These are phyloP conservation scores for Lactarius quietus DNA, from an alignment of 768 basidiomycete species.

Conservation along the genomic window DNA sequence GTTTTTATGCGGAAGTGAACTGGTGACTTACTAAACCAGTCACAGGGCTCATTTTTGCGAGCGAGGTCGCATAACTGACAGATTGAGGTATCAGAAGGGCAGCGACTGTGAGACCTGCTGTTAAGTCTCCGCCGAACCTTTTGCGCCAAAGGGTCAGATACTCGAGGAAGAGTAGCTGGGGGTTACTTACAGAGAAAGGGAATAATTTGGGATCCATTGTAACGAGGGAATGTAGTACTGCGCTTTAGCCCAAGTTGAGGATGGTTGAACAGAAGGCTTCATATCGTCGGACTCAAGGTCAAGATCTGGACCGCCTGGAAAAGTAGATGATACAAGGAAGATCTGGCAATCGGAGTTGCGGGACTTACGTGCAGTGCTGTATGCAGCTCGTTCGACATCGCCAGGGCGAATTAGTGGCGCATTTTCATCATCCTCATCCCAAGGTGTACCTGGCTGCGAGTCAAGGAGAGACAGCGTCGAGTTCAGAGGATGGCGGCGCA, in stretches of 20 bases:
- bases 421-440: slow-evolving; percentile 17
- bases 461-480: not conserved
- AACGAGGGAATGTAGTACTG: slow-evolving; percentile 77
- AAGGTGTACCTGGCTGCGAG: slow-evolving; percentile 14
- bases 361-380: not conserved
- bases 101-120: slow-evolving; percentile 83
- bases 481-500: not conserved
- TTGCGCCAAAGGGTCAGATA: slow-evolving; percentile 34
- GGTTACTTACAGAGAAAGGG: slow-evolving; percentile 55
- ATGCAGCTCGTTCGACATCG: slow-evolving; percentile 16
- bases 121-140: slow-evolving; percentile 65
- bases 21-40: slow-evolving; percentile 67
- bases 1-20: not conserved
- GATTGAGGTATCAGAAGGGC: slow-evolving; percentile 84
- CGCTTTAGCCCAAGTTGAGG: slow-evolving; percentile 41
- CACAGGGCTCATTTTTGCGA: slow-evolving; percentile 81
- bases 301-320: not conserved
- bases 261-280: slow-evolving; percentile 2
- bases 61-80: slow-evolving; percentile 86
- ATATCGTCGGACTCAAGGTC: slow-evolving; percentile 6
- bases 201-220: slow-evolving; percentile 78
- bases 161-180: slow-evolving; percentile 3
- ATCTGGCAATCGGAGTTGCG: not conserved
- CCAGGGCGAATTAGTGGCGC: slow-evolving; percentile 13
- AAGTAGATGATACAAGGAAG: not conserved